These are phyloP conservation scores for Clarireedia monteithiana DNA, from an alignment of 2,329 filamentous ascomycete species.

Conservation along the genomic window DNA sequence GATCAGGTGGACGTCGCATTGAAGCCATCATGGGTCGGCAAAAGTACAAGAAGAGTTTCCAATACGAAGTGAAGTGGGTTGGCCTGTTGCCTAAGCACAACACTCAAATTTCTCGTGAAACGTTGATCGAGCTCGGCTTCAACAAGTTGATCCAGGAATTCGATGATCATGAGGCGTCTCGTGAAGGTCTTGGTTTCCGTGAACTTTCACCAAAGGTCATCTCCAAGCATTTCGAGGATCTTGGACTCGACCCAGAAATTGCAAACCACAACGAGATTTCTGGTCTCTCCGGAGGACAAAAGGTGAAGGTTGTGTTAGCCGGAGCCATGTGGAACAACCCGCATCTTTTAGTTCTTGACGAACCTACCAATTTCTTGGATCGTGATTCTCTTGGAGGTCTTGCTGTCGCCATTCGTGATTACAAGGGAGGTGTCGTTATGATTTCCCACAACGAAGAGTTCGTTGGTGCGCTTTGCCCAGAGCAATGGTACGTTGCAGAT, in stretches of 20 bases:
- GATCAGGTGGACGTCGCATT: slow-evolving; percentile 67
- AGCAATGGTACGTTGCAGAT: slow-evolving; percentile 92
- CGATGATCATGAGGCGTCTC: slow-evolving; percentile 96
- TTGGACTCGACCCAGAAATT: slow-evolving; percentile 93
- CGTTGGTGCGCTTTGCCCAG: slow-evolving; percentile 86
- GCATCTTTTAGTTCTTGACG: slow-evolving; percentile 92
- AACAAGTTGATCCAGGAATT: slow-evolving; percentile 95
- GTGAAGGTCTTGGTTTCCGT: slow-evolving; percentile 94
- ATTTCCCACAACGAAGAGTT: slow-evolving; percentile 99
- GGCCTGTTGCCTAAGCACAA: slow-evolving; percentile 87
- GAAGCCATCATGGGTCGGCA: slow-evolving; percentile 91
- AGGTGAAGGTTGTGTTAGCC: slow-evolving; percentile 97
- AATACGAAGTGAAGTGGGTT: slow-evolving; percentile 97
- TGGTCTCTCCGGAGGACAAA: slow-evolving; percentile 91
- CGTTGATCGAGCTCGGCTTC: slow-evolving; percentile 77
- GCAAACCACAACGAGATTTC: slow-evolving; percentile 98
- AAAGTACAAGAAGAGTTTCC: slow-evolving; percentile 98
- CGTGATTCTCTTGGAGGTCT: slow-evolving; percentile 94
- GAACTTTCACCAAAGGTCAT: slow-evolving; percentile 89
- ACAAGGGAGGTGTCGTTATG: slow-evolving; percentile 97
- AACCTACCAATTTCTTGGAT: slow-evolving; percentile 98
- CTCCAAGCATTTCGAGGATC: slow-evolving; percentile 95
- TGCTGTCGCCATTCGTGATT: slow-evolving; percentile 95
- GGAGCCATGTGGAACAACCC: slow-evolving; percentile 99
- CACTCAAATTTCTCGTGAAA: slow-evolving; percentile 87